Evolutionary conservation across 352 stramenopile genomes (phyloP).

Genomic region (Phytophthora pisi): DNA sequence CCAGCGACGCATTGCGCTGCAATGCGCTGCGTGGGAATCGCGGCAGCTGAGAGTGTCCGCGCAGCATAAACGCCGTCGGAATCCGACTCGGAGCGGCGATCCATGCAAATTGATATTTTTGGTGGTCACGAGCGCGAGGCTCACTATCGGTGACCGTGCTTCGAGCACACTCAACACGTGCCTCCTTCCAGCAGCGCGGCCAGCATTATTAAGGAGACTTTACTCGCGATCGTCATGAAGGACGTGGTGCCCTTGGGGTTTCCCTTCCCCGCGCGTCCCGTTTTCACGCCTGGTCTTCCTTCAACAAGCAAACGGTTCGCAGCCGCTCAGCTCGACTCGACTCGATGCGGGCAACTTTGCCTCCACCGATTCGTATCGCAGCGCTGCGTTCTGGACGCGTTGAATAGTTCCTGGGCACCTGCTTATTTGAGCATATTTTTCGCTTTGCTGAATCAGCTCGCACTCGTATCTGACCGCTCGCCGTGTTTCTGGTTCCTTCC

Average conservation of each 20-base stretch:
- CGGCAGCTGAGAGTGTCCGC: constrained; percentile 15
- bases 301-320: constrained; percentile 4
- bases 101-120: constrained; percentile 24
- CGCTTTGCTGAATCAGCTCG: not conserved
- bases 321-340: not conserved
- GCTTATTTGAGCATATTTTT: not conserved
- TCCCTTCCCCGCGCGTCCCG: constrained; percentile 9
- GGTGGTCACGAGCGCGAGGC: constrained; percentile 16
- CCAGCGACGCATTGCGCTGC: not conserved
- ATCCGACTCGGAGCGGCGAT: constrained; percentile 1
- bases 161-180: not conserved
- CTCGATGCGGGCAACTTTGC: too few relatives aligned
- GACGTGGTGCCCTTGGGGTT: constrained; percentile 1
- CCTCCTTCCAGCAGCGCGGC: too few relatives aligned
- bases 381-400: not conserved
- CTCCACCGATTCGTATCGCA: not conserved
- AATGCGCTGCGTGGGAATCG: constrained; percentile 9
- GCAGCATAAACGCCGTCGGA: constrained; percentile 21
- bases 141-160: not conserved
- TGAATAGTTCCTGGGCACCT: not conserved
- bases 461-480: not conserved
- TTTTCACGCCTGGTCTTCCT: constrained; percentile 10
- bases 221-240: not conserved
- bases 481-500: not conserved
- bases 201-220: too few relatives aligned